A percentile compares a stretch with the other conserved stretches of the same genome.
Conservation (phyloP, 306 rosid species). For the Canavalia ensiformis region DNA sequence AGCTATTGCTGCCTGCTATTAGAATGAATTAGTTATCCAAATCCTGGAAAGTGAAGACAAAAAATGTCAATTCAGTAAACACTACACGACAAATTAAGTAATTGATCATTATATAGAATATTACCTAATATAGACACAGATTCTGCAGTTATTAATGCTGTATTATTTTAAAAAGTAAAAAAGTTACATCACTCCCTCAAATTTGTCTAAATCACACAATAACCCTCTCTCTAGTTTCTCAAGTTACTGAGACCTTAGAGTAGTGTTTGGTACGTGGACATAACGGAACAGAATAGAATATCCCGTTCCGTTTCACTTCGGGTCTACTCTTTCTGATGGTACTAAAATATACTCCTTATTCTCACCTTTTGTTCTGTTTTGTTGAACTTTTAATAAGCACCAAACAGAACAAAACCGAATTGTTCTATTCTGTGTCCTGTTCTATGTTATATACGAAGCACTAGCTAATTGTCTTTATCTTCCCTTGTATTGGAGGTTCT, state of each 20-base stretch:
- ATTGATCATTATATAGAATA: neutral
- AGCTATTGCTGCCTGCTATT: neutral
- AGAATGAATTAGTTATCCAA: conserved; percentile 3
- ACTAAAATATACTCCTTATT: too few relatives aligned
- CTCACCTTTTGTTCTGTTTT: too few relatives aligned
- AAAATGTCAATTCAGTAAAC: neutral
- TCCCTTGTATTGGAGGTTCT: neutral
- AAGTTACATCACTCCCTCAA: neutral
- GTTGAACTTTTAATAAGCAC: too few relatives aligned
- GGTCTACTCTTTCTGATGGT: too few relatives aligned
- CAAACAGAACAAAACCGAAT: too few relatives aligned
- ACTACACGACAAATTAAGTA: neutral
- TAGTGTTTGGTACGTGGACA: too few relatives aligned
- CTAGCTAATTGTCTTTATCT: neutral
- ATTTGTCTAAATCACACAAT: neutral
- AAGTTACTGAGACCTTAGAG: neutral
- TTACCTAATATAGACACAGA: conserved; percentile 15
- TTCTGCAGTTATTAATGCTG: neutral
- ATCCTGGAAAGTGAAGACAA: conserved; percentile 15
- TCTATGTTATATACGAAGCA: too few relatives aligned
- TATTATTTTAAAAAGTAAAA: neutral
- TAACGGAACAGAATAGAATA: too few relatives aligned
- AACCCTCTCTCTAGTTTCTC: neutral
- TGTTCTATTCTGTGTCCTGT: too few relatives aligned
- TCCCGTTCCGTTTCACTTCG: too few relatives aligned